Percentiles rank a stretch among this genome's conserved stretches.
phyloP scores from a whole-genome alignment of 208 protist species.

The Phytomonas francai region DNA sequence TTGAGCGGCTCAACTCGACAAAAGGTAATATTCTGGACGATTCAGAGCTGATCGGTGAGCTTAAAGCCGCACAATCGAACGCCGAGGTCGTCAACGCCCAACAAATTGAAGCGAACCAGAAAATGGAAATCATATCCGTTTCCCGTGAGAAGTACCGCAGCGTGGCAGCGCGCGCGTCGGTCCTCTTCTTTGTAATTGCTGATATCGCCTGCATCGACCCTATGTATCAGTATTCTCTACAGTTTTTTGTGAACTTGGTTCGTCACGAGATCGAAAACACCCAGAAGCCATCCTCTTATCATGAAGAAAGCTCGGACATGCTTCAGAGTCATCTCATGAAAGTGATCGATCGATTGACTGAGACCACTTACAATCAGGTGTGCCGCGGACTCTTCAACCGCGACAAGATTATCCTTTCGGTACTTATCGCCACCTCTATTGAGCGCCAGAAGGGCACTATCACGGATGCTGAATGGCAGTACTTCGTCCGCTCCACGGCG shows the following conservation, averaged over 20 bases:
- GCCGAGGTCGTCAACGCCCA: constrained; percentile 81
- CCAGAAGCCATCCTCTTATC: constrained; percentile 21
- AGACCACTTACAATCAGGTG: constrained; percentile 92
- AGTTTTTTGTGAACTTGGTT: constrained; percentile 96
- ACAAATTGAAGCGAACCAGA: constrained; percentile 86
- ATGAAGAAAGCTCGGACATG: constrained; percentile 10
- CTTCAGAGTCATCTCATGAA: constrained; percentile 38
- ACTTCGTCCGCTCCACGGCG: constrained; percentile 85
- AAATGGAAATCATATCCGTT: constrained; percentile 90
- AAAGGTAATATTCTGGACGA: constrained; percentile 95
- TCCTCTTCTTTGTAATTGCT: constrained; percentile 94
- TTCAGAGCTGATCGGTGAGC: constrained; percentile 88
- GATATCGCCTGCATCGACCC: constrained; percentile 93
- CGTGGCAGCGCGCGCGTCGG: constrained; percentile 85
- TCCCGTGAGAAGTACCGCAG: constrained; percentile 83
- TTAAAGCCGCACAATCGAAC: constrained; percentile 91
- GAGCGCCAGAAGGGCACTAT: constrained; percentile 48
- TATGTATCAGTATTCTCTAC: constrained; percentile 98
- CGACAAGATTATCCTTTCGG: constrained; percentile 95
- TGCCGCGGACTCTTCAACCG: constrained; percentile 97
- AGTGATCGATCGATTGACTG: constrained; percentile 84
- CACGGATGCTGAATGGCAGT: constrained; percentile 87
- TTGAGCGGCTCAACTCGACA: constrained; percentile 81
- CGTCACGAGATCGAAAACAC: constrained; percentile 74
- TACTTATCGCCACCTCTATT: constrained; percentile 91